Percentiles rank a stretch among this genome's conserved stretches.
Evolutionary conservation across 169 alveolate species (phyloP).

Genomic region (Perkinsus olseni): DNA sequence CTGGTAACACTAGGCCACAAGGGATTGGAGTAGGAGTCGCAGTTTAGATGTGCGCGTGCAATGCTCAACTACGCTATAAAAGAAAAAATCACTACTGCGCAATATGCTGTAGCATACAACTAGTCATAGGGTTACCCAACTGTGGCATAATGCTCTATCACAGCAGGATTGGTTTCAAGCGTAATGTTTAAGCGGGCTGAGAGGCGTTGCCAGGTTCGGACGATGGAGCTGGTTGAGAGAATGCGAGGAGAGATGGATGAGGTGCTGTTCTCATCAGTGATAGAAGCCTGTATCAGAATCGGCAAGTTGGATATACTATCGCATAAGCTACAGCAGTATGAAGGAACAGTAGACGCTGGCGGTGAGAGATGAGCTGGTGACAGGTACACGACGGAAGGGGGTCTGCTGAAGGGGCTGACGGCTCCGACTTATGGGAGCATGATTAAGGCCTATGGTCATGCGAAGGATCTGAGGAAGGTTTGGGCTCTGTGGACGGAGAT

Average conservation of each 20-base stretch:
- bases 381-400: neutral
- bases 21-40: no score
- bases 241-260: neutral
- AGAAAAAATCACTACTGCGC: no score
- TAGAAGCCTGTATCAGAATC: neutral
- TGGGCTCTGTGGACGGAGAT: neutral
- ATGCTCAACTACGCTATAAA: no score
- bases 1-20: no score
- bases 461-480: neutral
- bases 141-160: no score
- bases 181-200: no score
- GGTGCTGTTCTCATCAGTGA: neutral
- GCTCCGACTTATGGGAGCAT: conserved; percentile 10
- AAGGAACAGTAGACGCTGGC: neutral
- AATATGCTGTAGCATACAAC: no score
- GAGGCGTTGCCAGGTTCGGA: neutral
- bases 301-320: neutral
- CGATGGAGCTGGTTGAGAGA: neutral
- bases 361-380: neutral
- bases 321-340: neutral
- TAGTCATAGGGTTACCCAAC: no score
- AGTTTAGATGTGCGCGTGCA: no score
- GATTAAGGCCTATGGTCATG: conserved; percentile 11
- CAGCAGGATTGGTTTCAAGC: no score
- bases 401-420: neutral